Conservation (phyloP, 768 basidiomycete genomes). For the Clitopilus passeckerianus region DNA sequence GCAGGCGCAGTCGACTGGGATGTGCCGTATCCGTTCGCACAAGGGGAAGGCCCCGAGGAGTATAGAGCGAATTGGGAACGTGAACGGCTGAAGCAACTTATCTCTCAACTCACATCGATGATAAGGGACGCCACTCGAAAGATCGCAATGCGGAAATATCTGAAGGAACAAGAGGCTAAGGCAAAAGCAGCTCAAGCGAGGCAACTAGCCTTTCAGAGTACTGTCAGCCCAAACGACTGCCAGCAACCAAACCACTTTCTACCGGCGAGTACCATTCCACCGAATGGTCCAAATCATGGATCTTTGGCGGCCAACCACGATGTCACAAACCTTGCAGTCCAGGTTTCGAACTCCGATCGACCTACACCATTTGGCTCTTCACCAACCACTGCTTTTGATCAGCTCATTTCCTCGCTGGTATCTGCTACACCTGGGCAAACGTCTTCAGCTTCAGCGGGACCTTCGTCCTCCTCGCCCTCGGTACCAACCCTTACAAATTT, state of each 20-base stretch:
- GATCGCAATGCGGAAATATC: constrained; percentile 51
- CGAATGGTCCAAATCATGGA: too few relatives aligned
- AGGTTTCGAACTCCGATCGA: background rate
- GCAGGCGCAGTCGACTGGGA: constrained; percentile 84
- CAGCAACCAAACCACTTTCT: too few relatives aligned
- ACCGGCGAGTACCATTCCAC: too few relatives aligned
- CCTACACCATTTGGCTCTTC: constrained; percentile 6
- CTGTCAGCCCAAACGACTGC: too few relatives aligned
- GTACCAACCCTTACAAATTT: background rate
- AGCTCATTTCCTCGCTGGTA: constrained; percentile 34
- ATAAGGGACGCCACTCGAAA: constrained; percentile 58
- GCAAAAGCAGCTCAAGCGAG: constrained; percentile 1
- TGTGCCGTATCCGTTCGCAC: constrained; percentile 70
- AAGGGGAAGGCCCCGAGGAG: constrained; percentile 66
- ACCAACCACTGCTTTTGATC: constrained; percentile 28
- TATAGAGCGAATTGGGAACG: constrained; percentile 64
- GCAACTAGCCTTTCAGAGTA: background rate
- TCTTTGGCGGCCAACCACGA: background rate
- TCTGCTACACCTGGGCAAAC: constrained; percentile 18
- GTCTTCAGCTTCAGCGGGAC: background rate
- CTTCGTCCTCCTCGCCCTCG: background rate
- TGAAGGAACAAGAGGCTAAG: constrained; percentile 18
- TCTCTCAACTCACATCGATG: constrained; percentile 54
- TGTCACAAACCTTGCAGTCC: background rate
- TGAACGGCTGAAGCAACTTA: constrained; percentile 56